Evolutionary conservation across 2,329 filamentous ascomycete genomes (phyloP), one percentile per base, ranked within the genome.

Genomic region (Cercospora sojina): DNA sequence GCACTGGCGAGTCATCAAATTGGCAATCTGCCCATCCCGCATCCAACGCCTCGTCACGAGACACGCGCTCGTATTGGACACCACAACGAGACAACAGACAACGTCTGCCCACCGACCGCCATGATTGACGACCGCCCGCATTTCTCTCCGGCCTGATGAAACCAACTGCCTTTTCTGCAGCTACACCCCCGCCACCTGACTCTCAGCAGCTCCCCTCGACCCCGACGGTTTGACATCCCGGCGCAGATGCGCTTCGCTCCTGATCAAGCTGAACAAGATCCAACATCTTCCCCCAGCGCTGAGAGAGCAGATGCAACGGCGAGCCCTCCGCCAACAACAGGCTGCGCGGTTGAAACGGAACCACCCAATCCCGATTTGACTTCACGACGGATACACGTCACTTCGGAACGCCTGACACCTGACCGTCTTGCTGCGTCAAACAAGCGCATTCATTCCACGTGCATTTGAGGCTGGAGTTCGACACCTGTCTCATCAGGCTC

Each of bases 381-480:
- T 56, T 32, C 51, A 56, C 25, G 12, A 32, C 25, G 51, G 25
- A 56, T 32, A 56, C 27, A 18, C 20, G 51, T 56, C 51, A 56
- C 16, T 56, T 29, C 51, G 51, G 51, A 56, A 56, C 25, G 3
- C 51, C 51, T 31, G 29, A 56, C 51, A 56, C 51, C 51, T 56
- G 51, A 56, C 51, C 31, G 1, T 10, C 27, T 56, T 27, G 51
- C 29, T 18, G 8, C 25, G n/a, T 41, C 35, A 41, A n/a, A 9
- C n/a, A n/a, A n/a, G n/a, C n/a, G n/a, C n/a, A n/a, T 32, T 5
- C 35, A 13, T 49, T 13, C 25, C 51, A 32, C 51, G 51, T 56
- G 51, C 51, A n/a, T 41, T n/a, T 6, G 51, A 56, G 51, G 51
- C 51, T 56, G 51, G 51, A 56, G 51, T 56, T 56, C 51, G 51